These are phyloP conservation scores for Podaxis rugospora DNA, from an alignment of 768 basidiomycete genomes.

Conservation along the genomic window DNA sequence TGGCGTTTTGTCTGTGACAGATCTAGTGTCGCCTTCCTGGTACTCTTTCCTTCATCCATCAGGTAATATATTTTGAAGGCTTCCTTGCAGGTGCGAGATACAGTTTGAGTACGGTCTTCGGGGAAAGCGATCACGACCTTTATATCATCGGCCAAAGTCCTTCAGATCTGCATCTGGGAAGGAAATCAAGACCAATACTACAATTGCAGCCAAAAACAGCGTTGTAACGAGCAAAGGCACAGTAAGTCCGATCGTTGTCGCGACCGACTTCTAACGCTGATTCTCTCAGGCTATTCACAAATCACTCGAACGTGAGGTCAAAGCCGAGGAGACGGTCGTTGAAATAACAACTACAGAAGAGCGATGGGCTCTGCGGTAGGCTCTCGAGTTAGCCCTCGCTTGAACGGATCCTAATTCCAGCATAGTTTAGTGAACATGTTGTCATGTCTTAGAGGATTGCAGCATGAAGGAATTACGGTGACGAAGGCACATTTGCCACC, in stretches of 20 bases:
- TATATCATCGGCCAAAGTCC: conserved; percentile 46
- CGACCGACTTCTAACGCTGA: neutral
- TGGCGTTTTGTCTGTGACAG: conserved; percentile 54
- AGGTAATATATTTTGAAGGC: neutral
- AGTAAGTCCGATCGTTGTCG: conserved; percentile 30
- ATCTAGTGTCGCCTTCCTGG: conserved; percentile 61
- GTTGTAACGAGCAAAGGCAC: conserved; percentile 46
- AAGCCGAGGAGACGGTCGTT: conserved; percentile 52
- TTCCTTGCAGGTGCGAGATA: conserved; percentile 63
- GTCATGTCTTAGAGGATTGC: conserved; percentile 52
- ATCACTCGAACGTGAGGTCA: conserved; percentile 68
- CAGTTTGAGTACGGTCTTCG: conserved; percentile 75
- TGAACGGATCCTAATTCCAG: neutral
- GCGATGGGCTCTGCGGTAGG: conserved; percentile 72
- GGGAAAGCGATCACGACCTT: conserved; percentile 45
- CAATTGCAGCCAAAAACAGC: conserved; percentile 53
- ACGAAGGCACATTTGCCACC: conserved; percentile 7
- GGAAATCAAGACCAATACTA: conserved; percentile 47
- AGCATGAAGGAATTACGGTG: conserved; percentile 47
- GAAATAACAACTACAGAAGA: conserved; percentile 56
- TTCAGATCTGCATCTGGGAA: conserved; percentile 60
- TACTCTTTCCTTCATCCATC: conserved; percentile 22
- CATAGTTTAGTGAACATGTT: conserved; percentile 72
- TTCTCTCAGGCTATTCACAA: conserved; percentile 63
- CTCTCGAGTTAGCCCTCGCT: neutral